Evolutionary conservation across 768 basidiomycete species (phyloP).

Genomic region (Suillus occidentalis): DNA sequence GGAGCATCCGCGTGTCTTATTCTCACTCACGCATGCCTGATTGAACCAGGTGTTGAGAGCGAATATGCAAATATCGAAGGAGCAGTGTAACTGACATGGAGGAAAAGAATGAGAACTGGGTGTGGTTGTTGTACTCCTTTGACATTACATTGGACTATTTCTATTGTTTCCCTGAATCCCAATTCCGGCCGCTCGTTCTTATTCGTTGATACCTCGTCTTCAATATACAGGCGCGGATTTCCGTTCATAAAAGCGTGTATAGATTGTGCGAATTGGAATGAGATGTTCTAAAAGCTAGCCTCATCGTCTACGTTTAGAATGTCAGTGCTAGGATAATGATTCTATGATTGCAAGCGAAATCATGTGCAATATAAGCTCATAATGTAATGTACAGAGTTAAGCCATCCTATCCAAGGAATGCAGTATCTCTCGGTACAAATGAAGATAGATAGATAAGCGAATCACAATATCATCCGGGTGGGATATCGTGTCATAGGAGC

Average conservation of each 20-base stretch:
- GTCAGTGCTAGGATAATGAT: not conserved
- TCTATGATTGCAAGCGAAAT: slow-evolving; percentile 8
- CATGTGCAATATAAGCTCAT: slow-evolving; percentile 13
- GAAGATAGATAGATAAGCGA: slow-evolving; percentile 11
- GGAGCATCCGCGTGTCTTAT: slow-evolving; percentile 85
- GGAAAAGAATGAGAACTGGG: not conserved
- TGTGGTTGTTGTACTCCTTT: slow-evolving; percentile 6
- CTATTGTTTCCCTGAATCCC: not conserved
- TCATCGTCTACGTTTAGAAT: not conserved
- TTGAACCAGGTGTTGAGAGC: slow-evolving; percentile 95
- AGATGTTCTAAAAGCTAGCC: not conserved
- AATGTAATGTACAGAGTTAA: slow-evolving; percentile 15
- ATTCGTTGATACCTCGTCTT: slow-evolving; percentile 1
- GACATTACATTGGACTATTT: not conserved
- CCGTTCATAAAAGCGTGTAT: not conserved
- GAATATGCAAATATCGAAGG: slow-evolving; percentile 86
- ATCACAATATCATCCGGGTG: slow-evolving; percentile 3
- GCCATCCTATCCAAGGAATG: slow-evolving; percentile 10
- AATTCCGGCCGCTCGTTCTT: not conserved
- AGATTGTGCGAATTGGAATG: not conserved
- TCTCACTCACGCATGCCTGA: slow-evolving; percentile 79
- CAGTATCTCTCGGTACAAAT: slow-evolving; percentile 12
- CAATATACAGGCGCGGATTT: not conserved
- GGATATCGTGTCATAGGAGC: slow-evolving; percentile 48
- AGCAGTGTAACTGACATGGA: slow-evolving; percentile 40